Evolutionary conservation across 192 early-diverging fungal species (phyloP), one percentile per base, ranked within the genome.

Genomic region (Gryganskiella cystojenkinii): DNA sequence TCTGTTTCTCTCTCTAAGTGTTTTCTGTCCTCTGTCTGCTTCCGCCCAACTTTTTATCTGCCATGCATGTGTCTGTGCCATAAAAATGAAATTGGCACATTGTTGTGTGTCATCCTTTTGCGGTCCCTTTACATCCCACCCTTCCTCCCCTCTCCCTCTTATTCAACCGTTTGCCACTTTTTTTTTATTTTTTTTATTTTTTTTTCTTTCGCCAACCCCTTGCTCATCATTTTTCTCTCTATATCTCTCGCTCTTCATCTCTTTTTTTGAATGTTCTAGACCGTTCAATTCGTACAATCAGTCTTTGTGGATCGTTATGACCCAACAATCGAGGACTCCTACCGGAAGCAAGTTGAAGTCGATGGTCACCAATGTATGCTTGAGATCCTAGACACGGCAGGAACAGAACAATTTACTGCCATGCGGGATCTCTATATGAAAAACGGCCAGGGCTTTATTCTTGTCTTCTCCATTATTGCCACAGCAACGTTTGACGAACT

Each of bases 301-400:
- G 91, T 93, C 31, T 98, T 98, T 79, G 91, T 93, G 27, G 94
- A 96, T 37, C 92, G 94, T 47, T 98, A 98, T 74, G 96, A 98
- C 68, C 96, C 96, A 47, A 98, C 96, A 11, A 98, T 98, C 64
- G 96, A 98, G 74, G 91, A 91, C 66, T 89, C 86, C 60, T 96
- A 98, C 85, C 86, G 93, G 67, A 96, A 96, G 73, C 90, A 95
- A 70, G 93, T 91, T 61, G 81, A 89, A 57, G 89, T 98, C 17
- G 95, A 98, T 68, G 86, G 84, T 59, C 89, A 92, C 63, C 85
- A 85, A 43, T 95, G 93, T 49, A 84, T 95, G 69, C 86, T 97
- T 24, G 95, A 97, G 64, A 89, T 97, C 52, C 90, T 97, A 43
- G 95, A 97, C 85, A 95, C 94, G 22, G 95, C 95, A 15, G 95